Conservation (phyloP, 768 basidiomycete genomes). For the Boletus subcaerulescens region DNA sequence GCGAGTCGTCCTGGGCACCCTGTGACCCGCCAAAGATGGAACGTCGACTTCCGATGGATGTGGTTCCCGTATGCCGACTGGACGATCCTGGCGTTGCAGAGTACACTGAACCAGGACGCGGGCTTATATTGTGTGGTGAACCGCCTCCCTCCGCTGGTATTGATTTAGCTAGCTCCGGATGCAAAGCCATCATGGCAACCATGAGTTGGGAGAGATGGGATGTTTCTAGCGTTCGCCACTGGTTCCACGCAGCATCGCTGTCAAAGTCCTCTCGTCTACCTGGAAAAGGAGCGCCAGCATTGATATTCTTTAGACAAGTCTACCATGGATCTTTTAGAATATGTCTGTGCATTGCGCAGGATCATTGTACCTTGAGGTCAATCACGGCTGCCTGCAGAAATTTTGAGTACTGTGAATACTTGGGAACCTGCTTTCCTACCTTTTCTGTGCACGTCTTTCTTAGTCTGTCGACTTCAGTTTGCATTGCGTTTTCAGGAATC, state of each 20-base stretch:
- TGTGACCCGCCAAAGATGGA: constrained; percentile 46
- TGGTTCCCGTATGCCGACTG: constrained; percentile 54
- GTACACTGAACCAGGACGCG: constrained; percentile 60
- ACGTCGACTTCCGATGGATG: constrained; percentile 65
- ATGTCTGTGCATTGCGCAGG: not conserved
- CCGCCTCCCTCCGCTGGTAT: constrained; percentile 48
- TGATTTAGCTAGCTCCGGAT: constrained; percentile 83
- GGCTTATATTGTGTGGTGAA: not conserved
- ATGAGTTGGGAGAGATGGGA: constrained; percentile 85
- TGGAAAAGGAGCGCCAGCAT: constrained; percentile 78
- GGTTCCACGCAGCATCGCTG: constrained; percentile 74
- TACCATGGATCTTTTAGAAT: constrained; percentile 12
- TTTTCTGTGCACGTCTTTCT: constrained; percentile 71
- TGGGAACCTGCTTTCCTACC: constrained; percentile 33
- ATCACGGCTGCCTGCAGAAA: constrained; percentile 67
- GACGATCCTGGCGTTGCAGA: constrained; percentile 36
- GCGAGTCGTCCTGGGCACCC: constrained; percentile 7
- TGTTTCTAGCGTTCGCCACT: constrained; percentile 82
- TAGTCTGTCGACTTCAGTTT: constrained; percentile 70
- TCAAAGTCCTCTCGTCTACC: constrained; percentile 86
- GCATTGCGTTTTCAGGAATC: constrained; percentile 61
- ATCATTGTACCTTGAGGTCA: constrained; percentile 71
- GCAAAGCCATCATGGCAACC: constrained; percentile 79
- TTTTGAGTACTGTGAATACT: not conserved
- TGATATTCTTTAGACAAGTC: constrained; percentile 91